Evolutionary conservation across 2,329 filamentous ascomycete genomes (phyloP), one percentile per base, ranked within the genome.

Genomic region (Hypoxylon sp.): DNA sequence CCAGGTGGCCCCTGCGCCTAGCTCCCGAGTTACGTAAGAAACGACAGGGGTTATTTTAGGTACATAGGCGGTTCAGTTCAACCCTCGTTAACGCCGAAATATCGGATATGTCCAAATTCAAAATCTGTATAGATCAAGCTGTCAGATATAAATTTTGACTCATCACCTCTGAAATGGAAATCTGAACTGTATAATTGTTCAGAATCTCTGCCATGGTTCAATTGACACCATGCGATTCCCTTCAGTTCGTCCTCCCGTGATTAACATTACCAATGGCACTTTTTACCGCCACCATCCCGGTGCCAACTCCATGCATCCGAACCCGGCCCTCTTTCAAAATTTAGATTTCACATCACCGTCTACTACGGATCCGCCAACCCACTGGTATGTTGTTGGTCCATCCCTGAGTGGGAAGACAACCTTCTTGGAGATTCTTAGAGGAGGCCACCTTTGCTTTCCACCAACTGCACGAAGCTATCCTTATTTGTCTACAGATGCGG

Each of bases 381-480:
- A 93, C 77, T 98, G 94, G 94, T 92, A 93, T 41, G 84, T 99
- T 41, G 84, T 98, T 25, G 94, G 93, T 0, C 89, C 93, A 0
- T 94, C 92, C 0, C 87, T 91, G 1, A 87, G 90, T 0, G 92
- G 92, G 0, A 93, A 95, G 77, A 97, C 94, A 0, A 91, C 91
- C 0, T 90, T 99, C 62, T 84, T 98, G 2, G 88, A 97, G 66
- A 82, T 95, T 19, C 83, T 98, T 9, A 85, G 90, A 32, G 95
- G 94, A 7, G 87, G 91, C 63, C 86, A 94, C 71, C 82, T 97
- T 32, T 92, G 89, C 76, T 82, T 92, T 5, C 95, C 95, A 3
- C 91, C 94, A 0, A 86, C 84, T 3, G 91, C 93, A 1, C 87
- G 94, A 49, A 89, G 89, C 5, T 98, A 90, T 76, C 96, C 96